phyloP scores from a whole-genome alignment of 306 rosid genomes.

The Begonia masoniana region DNA sequence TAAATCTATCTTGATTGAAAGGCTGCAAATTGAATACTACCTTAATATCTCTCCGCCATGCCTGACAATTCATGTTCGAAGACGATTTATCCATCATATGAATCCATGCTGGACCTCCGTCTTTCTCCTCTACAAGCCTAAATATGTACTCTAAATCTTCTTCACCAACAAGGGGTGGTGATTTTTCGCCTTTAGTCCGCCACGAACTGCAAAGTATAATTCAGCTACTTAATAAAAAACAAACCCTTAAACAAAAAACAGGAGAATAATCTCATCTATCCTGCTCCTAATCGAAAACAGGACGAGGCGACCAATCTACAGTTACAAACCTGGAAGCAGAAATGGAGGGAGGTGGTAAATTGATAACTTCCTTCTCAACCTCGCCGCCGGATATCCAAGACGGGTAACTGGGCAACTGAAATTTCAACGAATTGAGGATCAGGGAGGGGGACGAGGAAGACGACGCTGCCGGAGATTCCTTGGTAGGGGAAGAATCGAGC shows the following conservation, averaged over 20 bases:
- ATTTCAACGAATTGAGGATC: slow-evolving; percentile 24
- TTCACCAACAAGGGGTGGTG: slow-evolving; percentile 16
- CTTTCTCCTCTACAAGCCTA: slow-evolving; percentile 45
- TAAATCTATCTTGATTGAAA: no score
- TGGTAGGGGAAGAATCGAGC: slow-evolving; percentile 18
- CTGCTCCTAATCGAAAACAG: no score
- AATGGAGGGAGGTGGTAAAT: slow-evolving; percentile 16
- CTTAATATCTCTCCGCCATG: slow-evolving; percentile 49
- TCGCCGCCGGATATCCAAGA: slow-evolving; percentile 20
- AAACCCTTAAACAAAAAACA: neutral
- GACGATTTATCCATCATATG: slow-evolving; percentile 96
- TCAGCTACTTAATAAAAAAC: neutral
- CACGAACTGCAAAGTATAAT: slow-evolving; percentile 24
- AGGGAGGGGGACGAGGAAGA: slow-evolving; percentile 11
- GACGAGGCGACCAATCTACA: neutral
- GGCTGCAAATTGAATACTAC: slow-evolving; percentile 8
- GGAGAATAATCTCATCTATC: no score
- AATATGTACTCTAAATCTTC: slow-evolving; percentile 37
- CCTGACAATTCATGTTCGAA: slow-evolving; percentile 59
- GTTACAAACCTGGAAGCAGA: slow-evolving; percentile 31
- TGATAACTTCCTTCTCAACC: slow-evolving; percentile 7
- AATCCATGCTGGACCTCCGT: slow-evolving; percentile 91
- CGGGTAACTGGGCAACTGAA: slow-evolving; percentile 26
- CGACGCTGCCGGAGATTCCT: slow-evolving; percentile 15
- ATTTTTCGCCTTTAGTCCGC: slow-evolving; percentile 18